A percentile compares a stretch with the other conserved stretches of the same genome.
Conservation (phyloP, 257 asterid species). For the Capsicum chinense region DNA sequence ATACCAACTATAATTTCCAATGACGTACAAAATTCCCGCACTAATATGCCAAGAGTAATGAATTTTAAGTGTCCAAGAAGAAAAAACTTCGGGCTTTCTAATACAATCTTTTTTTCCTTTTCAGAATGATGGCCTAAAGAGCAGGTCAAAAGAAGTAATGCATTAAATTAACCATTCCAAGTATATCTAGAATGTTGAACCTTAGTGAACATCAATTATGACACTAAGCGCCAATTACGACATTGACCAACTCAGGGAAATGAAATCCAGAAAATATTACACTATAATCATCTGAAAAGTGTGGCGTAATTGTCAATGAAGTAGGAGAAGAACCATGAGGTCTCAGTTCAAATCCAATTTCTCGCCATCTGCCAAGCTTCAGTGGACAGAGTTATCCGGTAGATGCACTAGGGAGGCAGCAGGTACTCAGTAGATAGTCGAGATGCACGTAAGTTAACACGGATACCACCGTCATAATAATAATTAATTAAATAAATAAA, state of each 20-base stretch:
- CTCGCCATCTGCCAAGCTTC: neutral
- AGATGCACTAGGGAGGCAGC: neutral
- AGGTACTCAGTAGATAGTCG: neutral
- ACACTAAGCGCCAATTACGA: neutral
- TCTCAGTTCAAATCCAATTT: neutral
- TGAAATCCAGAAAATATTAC: neutral
- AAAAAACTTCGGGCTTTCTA: neutral
- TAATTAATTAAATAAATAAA: neutral
- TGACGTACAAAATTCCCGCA: neutral
- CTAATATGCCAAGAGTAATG: neutral
- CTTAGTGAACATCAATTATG: neutral
- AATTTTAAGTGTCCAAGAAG: neutral
- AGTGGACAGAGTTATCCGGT: neutral
- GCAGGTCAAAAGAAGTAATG: neutral
- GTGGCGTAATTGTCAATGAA: neutral
- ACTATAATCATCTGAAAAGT: neutral
- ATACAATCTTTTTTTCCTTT: neutral
- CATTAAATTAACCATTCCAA: neutral
- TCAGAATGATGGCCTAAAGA: neutral
- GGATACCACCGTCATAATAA: neutral
- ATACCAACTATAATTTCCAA: neutral
- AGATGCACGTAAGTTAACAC: neutral
- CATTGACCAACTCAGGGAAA: neutral
- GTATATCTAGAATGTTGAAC: neutral
- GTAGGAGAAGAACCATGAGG: constrained; percentile 7